phyloP scores from a whole-genome alignment of 495 filamentous ascomycete genomes.

The Stereocaulon alpinum region DNA sequence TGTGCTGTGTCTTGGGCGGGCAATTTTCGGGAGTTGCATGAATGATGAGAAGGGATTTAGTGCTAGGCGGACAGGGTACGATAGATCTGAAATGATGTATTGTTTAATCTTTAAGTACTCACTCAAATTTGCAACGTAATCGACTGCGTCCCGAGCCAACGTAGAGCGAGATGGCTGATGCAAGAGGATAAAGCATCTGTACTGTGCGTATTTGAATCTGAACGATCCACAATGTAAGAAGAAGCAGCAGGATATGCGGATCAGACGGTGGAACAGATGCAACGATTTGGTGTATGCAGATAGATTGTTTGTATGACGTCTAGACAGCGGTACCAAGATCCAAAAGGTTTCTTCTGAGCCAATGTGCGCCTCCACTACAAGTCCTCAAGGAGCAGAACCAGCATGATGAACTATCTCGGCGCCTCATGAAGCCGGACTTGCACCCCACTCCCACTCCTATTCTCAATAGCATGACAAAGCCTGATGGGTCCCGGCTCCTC shows the following conservation, averaged over 20 bases:
- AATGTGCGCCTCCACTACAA: no score
- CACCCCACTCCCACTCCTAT: conserved; percentile 37
- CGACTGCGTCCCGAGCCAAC: no score
- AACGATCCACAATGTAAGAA: neutral
- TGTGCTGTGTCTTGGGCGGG: no score
- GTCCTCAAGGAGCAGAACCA: neutral
- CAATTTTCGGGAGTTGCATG: neutral
- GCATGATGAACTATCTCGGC: neutral
- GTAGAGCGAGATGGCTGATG: no score
- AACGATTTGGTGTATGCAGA: no score
- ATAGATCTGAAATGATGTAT: neutral
- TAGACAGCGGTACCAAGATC: no score
- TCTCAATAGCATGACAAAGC: conserved; percentile 38
- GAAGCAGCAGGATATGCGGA: no score
- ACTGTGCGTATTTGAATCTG: neutral
- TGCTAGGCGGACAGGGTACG: neutral
- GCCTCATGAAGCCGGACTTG: conserved; percentile 30
- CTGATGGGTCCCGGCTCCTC: conserved; percentile 25
- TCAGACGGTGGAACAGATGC: no score
- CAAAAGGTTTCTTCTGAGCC: no score
- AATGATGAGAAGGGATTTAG: neutral
- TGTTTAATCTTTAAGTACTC: neutral
- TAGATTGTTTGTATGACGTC: no score
- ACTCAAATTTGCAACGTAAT: no score
- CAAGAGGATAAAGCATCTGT: neutral